Conservation (phyloP, 768 basidiomycete genomes). For the Naganishia vishniacii region DNA sequence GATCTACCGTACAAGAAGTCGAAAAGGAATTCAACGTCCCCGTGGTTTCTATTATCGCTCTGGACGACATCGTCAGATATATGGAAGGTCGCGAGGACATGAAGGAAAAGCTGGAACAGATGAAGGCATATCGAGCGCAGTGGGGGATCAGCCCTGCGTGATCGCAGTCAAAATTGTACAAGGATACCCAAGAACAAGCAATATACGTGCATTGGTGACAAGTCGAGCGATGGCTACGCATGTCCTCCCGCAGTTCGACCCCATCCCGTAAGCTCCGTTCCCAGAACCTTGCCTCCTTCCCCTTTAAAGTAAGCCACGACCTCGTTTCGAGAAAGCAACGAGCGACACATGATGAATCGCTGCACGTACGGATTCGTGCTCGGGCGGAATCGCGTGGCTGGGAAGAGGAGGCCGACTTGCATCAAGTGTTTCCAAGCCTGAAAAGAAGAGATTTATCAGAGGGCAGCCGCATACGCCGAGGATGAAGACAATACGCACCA, state of each 20-base stretch:
- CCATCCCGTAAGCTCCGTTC: slow-evolving; percentile 45
- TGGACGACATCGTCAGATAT: slow-evolving; percentile 80
- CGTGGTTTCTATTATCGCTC: slow-evolving; percentile 73
- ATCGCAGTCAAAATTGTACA: not conserved
- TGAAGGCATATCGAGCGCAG: slow-evolving; percentile 70
- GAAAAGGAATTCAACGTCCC: slow-evolving; percentile 65
- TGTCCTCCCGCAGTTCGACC: slow-evolving; percentile 46
- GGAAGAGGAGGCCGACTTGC: slow-evolving; percentile 57
- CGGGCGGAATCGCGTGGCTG: slow-evolving; percentile 54
- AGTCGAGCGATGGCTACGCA: slow-evolving; percentile 24
- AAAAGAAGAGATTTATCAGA: not conserved
- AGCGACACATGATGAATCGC: slow-evolving; percentile 72
- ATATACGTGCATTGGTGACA: not conserved
- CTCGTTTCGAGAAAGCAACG: slow-evolving; percentile 59
- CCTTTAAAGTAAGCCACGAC: slow-evolving; percentile 52
- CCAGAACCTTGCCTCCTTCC: slow-evolving; percentile 39
- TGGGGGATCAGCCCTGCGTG: slow-evolving; percentile 54
- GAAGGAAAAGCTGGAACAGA: slow-evolving; percentile 59
- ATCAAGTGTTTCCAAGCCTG: slow-evolving; percentile 75
- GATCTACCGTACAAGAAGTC: slow-evolving; percentile 75
- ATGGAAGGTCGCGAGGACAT: slow-evolving; percentile 63
- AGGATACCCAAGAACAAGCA: not conserved
- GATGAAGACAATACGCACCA: slow-evolving; percentile 49
- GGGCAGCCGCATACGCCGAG: too few species aligned
- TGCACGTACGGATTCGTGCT: slow-evolving; percentile 52